Percentiles rank a stretch among this genome's conserved stretches.
Conservation (phyloP, 192 early-diverging fungal genomes). For the Lobosporangium transversale region DNA sequence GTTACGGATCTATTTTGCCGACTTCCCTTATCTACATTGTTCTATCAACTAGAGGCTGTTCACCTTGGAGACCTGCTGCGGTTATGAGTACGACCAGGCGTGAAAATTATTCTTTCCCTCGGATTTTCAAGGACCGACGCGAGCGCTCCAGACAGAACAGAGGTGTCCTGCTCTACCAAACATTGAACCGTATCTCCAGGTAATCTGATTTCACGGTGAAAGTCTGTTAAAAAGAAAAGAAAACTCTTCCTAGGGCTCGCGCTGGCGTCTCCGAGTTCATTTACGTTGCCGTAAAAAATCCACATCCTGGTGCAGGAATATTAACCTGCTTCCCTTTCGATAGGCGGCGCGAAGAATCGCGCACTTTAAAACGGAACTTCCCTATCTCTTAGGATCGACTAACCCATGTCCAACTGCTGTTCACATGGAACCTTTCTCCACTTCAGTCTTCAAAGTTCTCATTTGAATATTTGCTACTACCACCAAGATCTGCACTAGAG, state of each 20-base stretch:
- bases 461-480: slow-evolving; percentile 85
- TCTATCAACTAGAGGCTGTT: slow-evolving; percentile 88
- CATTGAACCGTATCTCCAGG: slow-evolving; percentile 66
- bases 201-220: slow-evolving; percentile 72
- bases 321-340: slow-evolving; percentile 85
- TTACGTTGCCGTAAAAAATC: slow-evolving; percentile 75
- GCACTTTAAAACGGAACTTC: slow-evolving; percentile 63
- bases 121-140: slow-evolving; percentile 79
- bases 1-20: slow-evolving; percentile 88
- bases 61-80: slow-evolving; percentile 84
- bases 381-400: slow-evolving; percentile 83
- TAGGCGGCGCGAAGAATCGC: slow-evolving; percentile 60
- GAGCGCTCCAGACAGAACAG: slow-evolving; percentile 68
- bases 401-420: slow-evolving; percentile 79
- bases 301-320: slow-evolving; percentile 79
- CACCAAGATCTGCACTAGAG: slow-evolving; percentile 83
- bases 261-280: slow-evolving; percentile 74
- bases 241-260: slow-evolving; percentile 73
- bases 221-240: slow-evolving; percentile 77
- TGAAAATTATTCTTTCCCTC: slow-evolving; percentile 69
- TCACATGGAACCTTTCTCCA: slow-evolving; percentile 82
- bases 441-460: slow-evolving; percentile 88
- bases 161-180: slow-evolving; percentile 63
- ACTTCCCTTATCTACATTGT: slow-evolving; percentile 88
- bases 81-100: slow-evolving; percentile 80